Percentiles rank a stretch among this genome's conserved stretches.
phyloP scores from a whole-genome alignment of 164 flowering plant genomes.

The Echeveria elegans region DNA sequence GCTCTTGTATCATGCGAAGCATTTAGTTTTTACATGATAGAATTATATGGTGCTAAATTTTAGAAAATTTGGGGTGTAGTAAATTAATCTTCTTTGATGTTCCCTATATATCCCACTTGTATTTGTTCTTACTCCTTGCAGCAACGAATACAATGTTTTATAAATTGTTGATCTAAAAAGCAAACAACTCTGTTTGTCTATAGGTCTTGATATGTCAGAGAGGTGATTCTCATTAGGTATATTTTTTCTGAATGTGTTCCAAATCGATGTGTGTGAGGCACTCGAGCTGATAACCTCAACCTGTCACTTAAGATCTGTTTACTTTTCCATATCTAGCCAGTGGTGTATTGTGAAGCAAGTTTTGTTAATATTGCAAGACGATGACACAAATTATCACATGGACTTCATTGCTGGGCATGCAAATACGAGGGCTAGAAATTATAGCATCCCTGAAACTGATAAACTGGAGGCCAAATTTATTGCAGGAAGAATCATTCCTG shows the following conservation, averaged over 20 bases:
- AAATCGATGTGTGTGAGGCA: background rate
- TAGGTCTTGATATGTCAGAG: background rate
- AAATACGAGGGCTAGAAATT: conserved; percentile 88
- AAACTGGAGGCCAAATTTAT: conserved; percentile 84
- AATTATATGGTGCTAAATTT: background rate
- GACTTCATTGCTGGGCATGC: conserved; percentile 81
- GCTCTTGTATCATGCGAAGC: too few species aligned
- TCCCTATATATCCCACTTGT: background rate
- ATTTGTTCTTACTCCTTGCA: background rate
- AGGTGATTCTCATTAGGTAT: background rate
- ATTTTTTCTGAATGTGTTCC: background rate
- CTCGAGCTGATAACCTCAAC: too few species aligned
- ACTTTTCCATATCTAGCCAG: background rate
- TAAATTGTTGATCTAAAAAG: background rate
- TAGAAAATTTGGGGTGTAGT: background rate
- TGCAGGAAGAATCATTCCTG: conserved; percentile 88
- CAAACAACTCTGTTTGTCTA: background rate
- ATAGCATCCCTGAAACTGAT: conserved; percentile 84
- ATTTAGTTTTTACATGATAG: background rate
- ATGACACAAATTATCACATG: conserved; percentile 83
- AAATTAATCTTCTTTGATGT: background rate
- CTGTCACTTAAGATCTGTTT: background rate
- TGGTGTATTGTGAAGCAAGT: background rate
- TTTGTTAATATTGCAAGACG: conserved; percentile 46
- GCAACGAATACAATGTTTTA: background rate